Base-by-base conservation (phyloP, 2,329 filamentous ascomycete genomes). In the Lecanoromycetidae sp. region DNA sequence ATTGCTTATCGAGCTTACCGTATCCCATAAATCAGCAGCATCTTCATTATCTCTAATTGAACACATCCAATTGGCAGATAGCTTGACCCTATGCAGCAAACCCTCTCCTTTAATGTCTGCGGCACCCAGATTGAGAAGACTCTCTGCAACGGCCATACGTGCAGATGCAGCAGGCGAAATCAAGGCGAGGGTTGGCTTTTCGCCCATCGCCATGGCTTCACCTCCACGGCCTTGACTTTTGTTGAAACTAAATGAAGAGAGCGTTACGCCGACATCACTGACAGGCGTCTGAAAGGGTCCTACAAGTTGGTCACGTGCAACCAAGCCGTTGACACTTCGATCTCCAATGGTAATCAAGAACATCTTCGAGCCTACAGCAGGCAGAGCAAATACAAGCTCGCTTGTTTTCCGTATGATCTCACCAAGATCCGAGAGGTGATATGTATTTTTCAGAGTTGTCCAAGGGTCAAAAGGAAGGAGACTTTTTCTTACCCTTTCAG, bases 171-270 rank as follows among this genome's bases (percentile, higher is more conserved):
- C 84, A 3, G 90, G 77, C 4, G 85, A 90, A 50, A 98, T 94
- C 19, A 98, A 74, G 5, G 91, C 91, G 46, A 98, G 68, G 0
- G 81, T 83, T 34, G 88, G 86, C 66, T 84, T 91, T 66, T 95
- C 90, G n/a, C 91, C 91, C 83, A 94, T 93, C 1, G 87, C 82
- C 86, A 96, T 94, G n/a, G 88, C 88, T 64, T 96, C 91, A 56
- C 91, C 91, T n/a, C n/a, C n/a, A n/a, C n/a, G n/a, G n/a, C n/a
- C n/a, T 23, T 81, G 84, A 58, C 75, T 81, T 39, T 83, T 74
- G 50, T 82, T 84, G 13, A 74, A 69, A 38, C 79, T 76, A 56
- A 94, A 79, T 2, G 86, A 83, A 0, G 86, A 90, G 0, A 85
- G 80, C 19, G 90, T 96, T 20, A 96, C 90, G 2, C 87, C 90